These are phyloP conservation scores for Clavispora phyllophila DNA, from an alignment of 805 yeast species.

Conservation along the genomic window DNA sequence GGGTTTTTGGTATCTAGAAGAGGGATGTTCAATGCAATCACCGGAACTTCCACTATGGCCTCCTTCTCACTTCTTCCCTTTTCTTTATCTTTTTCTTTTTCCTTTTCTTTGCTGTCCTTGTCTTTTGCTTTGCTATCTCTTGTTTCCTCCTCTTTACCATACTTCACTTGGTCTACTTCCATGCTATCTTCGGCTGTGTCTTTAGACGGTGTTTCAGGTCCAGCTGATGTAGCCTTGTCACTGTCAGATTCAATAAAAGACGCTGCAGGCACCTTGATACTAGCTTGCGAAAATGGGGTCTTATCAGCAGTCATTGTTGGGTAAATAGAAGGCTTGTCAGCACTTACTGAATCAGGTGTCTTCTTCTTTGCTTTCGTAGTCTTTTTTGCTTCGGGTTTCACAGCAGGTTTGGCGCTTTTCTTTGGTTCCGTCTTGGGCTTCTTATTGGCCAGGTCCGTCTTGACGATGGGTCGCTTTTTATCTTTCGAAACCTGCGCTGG, in stretches of 20 bases:
- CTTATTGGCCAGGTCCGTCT: constrained; percentile 9
- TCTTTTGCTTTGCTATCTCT: neutral
- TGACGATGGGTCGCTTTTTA: constrained; percentile 11
- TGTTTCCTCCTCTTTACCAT: constrained; percentile 3
- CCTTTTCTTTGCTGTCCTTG: neutral
- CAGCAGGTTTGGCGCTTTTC: constrained; percentile 5
- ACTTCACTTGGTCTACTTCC: constrained; percentile 7
- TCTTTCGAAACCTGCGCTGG: constrained; percentile 3
- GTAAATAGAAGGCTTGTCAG: constrained; percentile 14
- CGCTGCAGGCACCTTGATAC: constrained; percentile 14
- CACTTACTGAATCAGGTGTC: constrained; percentile 15
- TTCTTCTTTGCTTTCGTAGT: constrained; percentile 15
- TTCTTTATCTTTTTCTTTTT: constrained; percentile 3
- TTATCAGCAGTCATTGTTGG: constrained; percentile 22
- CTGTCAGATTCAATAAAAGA: neutral
- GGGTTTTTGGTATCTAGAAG: constrained; percentile 43
- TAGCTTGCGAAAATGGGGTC: constrained; percentile 4
- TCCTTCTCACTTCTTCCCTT: constrained; percentile 8
- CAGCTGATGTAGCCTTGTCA: neutral
- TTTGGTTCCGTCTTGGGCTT: constrained; percentile 7
- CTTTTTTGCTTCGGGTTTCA: constrained; percentile 5
- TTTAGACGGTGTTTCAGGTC: too few relatives aligned
- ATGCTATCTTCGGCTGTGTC: neutral
- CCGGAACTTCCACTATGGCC: constrained; percentile 28
- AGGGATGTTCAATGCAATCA: constrained; percentile 53